These are phyloP conservation scores for Tetradesmus lagerheimii DNA, from an alignment of 139 green algal species.

Conservation along the genomic window DNA sequence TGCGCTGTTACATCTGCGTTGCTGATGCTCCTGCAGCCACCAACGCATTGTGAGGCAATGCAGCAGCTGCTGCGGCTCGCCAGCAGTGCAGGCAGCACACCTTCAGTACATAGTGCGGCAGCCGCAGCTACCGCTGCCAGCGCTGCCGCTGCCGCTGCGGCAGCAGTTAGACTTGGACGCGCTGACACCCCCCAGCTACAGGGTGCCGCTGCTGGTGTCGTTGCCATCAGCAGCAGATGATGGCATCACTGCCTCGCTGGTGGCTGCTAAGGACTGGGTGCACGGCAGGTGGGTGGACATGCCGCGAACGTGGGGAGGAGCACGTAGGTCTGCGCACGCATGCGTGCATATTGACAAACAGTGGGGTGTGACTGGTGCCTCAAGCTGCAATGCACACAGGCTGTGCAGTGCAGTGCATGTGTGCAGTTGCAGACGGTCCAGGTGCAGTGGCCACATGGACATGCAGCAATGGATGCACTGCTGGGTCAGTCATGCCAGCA, in stretches of 20 bases:
- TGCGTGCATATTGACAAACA: not conserved
- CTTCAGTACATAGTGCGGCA: slow-evolving; percentile 10
- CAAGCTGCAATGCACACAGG: too few species aligned
- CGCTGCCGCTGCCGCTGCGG: slow-evolving; percentile 34
- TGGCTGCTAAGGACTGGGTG: slow-evolving; percentile 34
- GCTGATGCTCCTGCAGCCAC: not conserved
- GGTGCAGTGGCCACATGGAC: too few species aligned
- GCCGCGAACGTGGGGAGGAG: too few species aligned
- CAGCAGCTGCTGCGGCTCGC: slow-evolving; percentile 15
- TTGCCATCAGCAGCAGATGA: not conserved
- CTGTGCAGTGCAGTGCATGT: not conserved
- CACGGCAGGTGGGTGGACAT: not conserved
- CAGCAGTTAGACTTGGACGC: not conserved
- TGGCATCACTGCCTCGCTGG: not conserved
- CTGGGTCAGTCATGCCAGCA: too few species aligned
- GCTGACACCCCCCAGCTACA: slow-evolving; percentile 9
- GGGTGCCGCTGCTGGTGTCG: not conserved
- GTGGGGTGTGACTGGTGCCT: too few species aligned
- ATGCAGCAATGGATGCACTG: too few species aligned
- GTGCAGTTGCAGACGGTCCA: not conserved
- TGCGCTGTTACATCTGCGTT: not conserved
- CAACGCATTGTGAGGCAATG: slow-evolving; percentile 21
- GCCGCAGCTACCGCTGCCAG: slow-evolving; percentile 21
- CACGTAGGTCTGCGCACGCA: not conserved
- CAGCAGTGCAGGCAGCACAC: slow-evolving; percentile 20